Evolutionary conservation across 208 protist species (phyloP).

Genomic region (Trypanosoma grayi): DNA sequence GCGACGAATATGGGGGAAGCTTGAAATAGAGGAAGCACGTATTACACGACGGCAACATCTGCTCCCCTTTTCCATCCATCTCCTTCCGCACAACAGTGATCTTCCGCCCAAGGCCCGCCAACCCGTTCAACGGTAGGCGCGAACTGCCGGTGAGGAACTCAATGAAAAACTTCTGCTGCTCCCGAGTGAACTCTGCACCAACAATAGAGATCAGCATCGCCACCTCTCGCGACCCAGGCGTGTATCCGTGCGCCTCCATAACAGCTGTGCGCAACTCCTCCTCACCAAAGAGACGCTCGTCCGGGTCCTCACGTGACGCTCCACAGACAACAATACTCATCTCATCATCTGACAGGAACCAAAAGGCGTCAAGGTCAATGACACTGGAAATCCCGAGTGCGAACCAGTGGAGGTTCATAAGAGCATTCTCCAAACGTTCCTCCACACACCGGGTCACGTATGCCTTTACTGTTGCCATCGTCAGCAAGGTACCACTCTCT

Average conservation of each 20-base stretch:
- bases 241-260: slow-evolving; percentile 81
- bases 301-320: slow-evolving; percentile 8
- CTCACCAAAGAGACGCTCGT: slow-evolving; percentile 59
- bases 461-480: slow-evolving; percentile 19
- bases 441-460: slow-evolving; percentile 38
- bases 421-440: slow-evolving; percentile 27
- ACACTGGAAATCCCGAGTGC: slow-evolving; percentile 51
- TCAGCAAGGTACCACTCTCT: slow-evolving; percentile 36
- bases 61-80: slow-evolving; percentile 59
- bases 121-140: slow-evolving; percentile 75
- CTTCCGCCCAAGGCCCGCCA: slow-evolving; percentile 62
- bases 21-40: slow-evolving; percentile 93
- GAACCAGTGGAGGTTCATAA: slow-evolving; percentile 65
- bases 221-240: slow-evolving; percentile 51
- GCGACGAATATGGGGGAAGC: slow-evolving; percentile 78
- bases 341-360: slow-evolving; percentile 50
- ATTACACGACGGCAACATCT: slow-evolving; percentile 87
- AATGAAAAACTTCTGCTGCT: slow-evolving; percentile 78
- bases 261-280: slow-evolving; percentile 53
- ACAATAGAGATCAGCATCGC: slow-evolving; percentile 72
- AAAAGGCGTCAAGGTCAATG: slow-evolving; percentile 62
- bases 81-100: slow-evolving; percentile 87
- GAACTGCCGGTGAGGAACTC: slow-evolving; percentile 89
- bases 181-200: slow-evolving; percentile 52
- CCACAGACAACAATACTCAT: slow-evolving; percentile 59